Percentiles rank a stretch among this genome's conserved stretches.
Evolutionary conservation across 2,329 filamentous ascomycete species (phyloP).

Genomic region (Diaporthe sp.): DNA sequence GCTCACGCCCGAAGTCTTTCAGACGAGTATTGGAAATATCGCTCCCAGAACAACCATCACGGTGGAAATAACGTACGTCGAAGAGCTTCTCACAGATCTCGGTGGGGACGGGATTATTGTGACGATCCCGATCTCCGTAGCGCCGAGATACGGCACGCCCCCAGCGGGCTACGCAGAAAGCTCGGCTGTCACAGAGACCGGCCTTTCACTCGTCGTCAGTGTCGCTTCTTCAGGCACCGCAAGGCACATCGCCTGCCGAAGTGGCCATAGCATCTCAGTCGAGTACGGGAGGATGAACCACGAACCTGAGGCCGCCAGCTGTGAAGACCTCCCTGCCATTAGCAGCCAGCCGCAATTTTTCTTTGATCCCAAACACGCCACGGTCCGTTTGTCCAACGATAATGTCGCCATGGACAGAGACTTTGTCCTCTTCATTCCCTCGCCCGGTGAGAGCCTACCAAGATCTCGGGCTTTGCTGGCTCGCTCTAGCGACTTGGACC

Average conservation of each 20-base stretch:
- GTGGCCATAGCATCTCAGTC: not conserved
- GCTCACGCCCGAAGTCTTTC: not conserved
- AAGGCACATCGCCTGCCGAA: not conserved
- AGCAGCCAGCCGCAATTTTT: not conserved
- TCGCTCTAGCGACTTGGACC: not conserved
- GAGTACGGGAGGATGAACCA: not conserved
- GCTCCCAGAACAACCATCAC: not conserved
- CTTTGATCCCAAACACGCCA: not conserved
- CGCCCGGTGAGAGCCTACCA: not conserved
- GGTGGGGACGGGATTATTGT: not conserved
- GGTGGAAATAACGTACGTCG: not conserved
- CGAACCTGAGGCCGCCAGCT: not conserved
- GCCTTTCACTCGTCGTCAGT: not conserved
- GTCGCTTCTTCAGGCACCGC: not conserved
- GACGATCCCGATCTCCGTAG: not conserved
- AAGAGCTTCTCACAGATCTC: not conserved
- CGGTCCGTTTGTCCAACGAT: not conserved
- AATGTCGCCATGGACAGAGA: not conserved
- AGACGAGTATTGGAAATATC: not conserved
- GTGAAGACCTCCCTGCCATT: not conserved
- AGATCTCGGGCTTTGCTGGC: not conserved
- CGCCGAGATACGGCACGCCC: not conserved
- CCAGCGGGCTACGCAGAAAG: not conserved
- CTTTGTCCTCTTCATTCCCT: not conserved
- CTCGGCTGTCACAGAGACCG: not conserved